phyloP scores from a whole-genome alignment of 2,329 filamentous ascomycete species.

The Diaporthe humulicola region DNA sequence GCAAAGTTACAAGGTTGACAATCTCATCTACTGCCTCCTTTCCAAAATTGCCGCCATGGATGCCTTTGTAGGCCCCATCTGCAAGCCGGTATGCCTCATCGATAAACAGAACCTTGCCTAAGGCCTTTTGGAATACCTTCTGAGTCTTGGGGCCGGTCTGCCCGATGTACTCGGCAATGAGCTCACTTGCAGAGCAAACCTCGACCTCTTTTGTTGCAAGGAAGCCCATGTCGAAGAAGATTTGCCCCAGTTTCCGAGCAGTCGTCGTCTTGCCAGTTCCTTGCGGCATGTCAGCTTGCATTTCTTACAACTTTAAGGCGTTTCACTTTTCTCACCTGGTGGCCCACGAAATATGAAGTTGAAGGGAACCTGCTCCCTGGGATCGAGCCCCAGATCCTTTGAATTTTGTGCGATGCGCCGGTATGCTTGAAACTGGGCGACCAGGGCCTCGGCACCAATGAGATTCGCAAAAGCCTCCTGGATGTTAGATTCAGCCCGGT shows the following conservation, averaged over 20 bases:
- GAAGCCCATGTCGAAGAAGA: conserved; percentile 4
- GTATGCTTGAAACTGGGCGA: background rate
- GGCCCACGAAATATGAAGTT: background rate
- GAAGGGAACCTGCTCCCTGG: background rate
- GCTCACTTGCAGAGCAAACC: background rate
- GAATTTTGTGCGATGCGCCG: background rate
- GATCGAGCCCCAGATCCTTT: background rate
- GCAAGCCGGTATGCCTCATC: background rate
- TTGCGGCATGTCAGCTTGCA: background rate
- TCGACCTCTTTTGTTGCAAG: background rate
- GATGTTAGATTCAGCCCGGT: background rate
- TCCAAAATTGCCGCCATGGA: no score
- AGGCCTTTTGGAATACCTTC: background rate
- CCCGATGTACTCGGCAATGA: background rate
- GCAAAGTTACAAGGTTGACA: background rate
- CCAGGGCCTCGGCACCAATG: background rate
- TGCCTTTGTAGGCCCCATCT: no score
- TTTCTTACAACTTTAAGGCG: background rate
- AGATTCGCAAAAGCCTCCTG: background rate
- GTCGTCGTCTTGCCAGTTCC: background rate
- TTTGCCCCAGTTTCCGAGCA: background rate
- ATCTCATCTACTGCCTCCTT: background rate
- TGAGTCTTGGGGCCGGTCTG: background rate
- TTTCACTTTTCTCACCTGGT: background rate
- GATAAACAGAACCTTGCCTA: background rate